Evolutionary conservation across 441 rosid genomes (phyloP).

Genomic region (Erodium trifolium): DNA sequence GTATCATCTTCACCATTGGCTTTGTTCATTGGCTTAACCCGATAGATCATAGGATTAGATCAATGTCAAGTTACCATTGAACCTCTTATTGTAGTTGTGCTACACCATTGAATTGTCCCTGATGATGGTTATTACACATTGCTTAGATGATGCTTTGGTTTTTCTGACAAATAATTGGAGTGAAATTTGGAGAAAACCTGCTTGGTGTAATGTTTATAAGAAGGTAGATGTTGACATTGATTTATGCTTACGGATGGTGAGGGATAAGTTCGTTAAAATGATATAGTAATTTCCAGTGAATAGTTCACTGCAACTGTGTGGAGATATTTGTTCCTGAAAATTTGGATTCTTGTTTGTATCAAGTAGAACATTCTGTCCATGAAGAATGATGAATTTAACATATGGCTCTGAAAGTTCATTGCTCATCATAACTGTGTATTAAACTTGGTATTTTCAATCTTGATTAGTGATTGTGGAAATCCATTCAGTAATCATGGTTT

Average conservation of each 20-base stretch:
- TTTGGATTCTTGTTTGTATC: background rate
- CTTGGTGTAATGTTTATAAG: background rate
- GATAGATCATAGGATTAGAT: too few relatives aligned
- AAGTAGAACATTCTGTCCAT: background rate
- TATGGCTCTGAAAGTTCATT: background rate
- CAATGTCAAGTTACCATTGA: background rate
- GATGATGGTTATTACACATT: too few relatives aligned
- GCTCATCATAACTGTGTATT: background rate
- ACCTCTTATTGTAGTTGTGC: background rate
- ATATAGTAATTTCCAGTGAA: background rate
- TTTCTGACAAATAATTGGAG: background rate
- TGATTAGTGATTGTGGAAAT: background rate
- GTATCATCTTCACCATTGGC: background rate
- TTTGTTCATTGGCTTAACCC: background rate
- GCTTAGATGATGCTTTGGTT: background rate
- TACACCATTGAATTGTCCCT: background rate
- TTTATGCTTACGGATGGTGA: background rate
- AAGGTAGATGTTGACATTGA: background rate
- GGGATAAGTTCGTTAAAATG: background rate
- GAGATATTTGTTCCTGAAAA: background rate
- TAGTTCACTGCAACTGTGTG: background rate
- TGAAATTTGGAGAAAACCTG: background rate
- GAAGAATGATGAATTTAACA: too few relatives aligned
- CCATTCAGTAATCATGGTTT: background rate
- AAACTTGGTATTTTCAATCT: background rate